These are phyloP conservation scores for Rhodamnia argentea DNA, from an alignment of 345 rosid genomes.

Conservation along the genomic window DNA sequence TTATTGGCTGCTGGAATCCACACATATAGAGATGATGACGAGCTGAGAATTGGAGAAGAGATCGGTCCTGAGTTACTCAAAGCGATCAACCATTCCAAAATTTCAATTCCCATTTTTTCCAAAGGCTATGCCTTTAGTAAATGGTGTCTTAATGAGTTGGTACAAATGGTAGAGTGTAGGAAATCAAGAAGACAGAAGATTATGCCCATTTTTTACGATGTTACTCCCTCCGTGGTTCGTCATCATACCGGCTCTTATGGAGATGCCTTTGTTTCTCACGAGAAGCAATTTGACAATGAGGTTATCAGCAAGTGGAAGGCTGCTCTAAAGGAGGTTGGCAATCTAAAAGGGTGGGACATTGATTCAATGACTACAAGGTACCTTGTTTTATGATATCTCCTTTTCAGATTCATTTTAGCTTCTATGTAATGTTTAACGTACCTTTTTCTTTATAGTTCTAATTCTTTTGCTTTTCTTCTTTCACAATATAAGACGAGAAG, in stretches of 20 bases:
- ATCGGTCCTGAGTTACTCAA: neutral
- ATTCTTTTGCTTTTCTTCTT: no score
- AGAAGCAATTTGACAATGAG: neutral
- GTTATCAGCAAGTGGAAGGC: no score
- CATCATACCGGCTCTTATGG: neutral
- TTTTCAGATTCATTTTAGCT: no score
- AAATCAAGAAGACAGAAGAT: neutral
- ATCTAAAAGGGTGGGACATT: no score
- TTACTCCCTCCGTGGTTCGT: neutral
- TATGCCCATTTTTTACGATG: neutral
- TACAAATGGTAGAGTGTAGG: neutral
- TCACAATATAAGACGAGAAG: neutral
- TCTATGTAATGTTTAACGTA: no score
- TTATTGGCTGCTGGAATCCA: neutral
- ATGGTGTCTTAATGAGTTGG: neutral
- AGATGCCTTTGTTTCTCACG: neutral
- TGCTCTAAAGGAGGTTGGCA: no score
- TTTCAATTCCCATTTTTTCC: neutral
- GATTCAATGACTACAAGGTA: no score
- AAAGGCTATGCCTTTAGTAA: neutral
- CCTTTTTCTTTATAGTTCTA: no score
- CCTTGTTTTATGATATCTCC: no score
- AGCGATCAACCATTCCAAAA: neutral
- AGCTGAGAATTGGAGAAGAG: neutral
- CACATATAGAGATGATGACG: neutral